These are phyloP conservation scores for Starmera quercuum DNA, from an alignment of 805 yeast genomes.

Conservation along the genomic window DNA sequence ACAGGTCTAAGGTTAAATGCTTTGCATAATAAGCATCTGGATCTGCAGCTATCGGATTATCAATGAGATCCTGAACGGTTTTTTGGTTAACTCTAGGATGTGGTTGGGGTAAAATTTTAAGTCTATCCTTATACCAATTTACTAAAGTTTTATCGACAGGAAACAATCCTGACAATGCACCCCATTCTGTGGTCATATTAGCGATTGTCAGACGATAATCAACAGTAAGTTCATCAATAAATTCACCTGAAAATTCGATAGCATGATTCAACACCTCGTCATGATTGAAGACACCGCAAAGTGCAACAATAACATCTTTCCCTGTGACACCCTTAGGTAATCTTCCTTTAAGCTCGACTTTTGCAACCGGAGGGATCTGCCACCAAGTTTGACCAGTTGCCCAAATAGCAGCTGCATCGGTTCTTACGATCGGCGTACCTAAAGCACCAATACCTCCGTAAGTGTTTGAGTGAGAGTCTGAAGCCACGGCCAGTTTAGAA, in stretches of 20 bases:
- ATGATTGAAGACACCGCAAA: constrained; percentile 88
- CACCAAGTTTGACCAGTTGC: constrained; percentile 99
- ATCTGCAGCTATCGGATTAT: constrained; percentile 46
- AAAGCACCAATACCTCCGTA: constrained; percentile 95
- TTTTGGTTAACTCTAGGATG: constrained; percentile 77
- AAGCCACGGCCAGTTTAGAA: constrained; percentile 84
- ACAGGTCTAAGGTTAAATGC: constrained; percentile 72
- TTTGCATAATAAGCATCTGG: constrained; percentile 82
- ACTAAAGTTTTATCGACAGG: constrained; percentile 84
- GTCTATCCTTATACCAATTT: constrained; percentile 68
- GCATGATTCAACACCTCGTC: constrained; percentile 94
- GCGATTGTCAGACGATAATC: constrained; percentile 91
- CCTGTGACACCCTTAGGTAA: constrained; percentile 88
- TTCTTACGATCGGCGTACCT: constrained; percentile 97
- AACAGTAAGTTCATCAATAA: constrained; percentile 57
- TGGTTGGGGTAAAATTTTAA: constrained; percentile 47
- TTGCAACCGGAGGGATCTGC: constrained; percentile 99
- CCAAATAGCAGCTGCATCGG: constrained; percentile 99
- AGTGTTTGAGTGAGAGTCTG: constrained; percentile 96
- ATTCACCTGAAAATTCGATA: constrained; percentile 86
- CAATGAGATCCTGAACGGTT: constrained; percentile 46
- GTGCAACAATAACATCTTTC: constrained; percentile 92
- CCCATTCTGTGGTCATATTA: constrained; percentile 98
- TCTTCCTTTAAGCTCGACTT: constrained; percentile 76
- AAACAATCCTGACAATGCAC: constrained; percentile 93